Base-by-base conservation (phyloP, 2,329 filamentous ascomycete species). In the Rutstroemia sp. region DNA sequence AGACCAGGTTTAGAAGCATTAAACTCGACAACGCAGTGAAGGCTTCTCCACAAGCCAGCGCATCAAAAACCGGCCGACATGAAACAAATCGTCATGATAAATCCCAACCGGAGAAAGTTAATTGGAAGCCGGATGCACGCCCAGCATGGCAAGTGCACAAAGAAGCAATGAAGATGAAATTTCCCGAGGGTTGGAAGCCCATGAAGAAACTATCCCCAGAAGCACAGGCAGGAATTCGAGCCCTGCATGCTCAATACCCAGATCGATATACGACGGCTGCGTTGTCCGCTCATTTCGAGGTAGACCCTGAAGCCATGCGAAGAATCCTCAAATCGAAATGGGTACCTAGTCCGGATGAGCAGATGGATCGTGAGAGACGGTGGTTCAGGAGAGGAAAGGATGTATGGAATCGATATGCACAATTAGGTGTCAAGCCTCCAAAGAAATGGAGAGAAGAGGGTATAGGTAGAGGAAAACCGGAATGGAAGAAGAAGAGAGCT, bases 121-220 rank as follows among this genome's bases (percentile, higher is more conserved):
- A 62, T 21, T 62, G 56, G 51, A 45, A 23, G 2, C 62, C 61
- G 0, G 57, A 60, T 17, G 61, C 72, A 57, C 70, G 66, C 4
- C 79, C 84, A 61, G 58, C 66, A 3, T 97, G 94, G 94, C 78
- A 82, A 68, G 70, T 81, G 14, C 87, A 96, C 63, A 96, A 96
- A 69, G 75, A 74, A 1, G 87, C 84, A 0, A 72, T 95, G 38
- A 81, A 85, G 64, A 72, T 81, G 59, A 99, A 97, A 67, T 94
- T 96, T 62, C 83, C 83, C 1, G 81, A 86, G 7, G 83, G 86
- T 9, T 99, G 92, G 92, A 78, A 79, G 27, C 92, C 94, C 30
- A 80, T 81, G 49, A 96, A 95, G 72, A 86, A 86, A 57, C 79
- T 99, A 9, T 97, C 94, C 0, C 94, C 94, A 0, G 92, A 97